Base-by-base conservation (phyloP, 225 moss, liverwort and hornwort genomes). In the Bryum argenteum region DNA sequence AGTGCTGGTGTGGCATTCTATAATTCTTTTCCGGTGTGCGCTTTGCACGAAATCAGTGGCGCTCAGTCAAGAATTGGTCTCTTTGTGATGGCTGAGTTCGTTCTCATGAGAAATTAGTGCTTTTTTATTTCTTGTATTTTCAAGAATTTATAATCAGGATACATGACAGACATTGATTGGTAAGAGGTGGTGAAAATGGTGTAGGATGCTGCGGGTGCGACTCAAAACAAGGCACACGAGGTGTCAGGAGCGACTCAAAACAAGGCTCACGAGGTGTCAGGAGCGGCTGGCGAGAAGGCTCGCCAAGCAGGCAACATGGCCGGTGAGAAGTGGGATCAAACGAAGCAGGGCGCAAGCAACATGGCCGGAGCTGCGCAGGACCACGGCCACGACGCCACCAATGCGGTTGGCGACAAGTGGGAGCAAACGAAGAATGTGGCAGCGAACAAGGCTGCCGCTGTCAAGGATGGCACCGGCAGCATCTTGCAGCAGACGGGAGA, bases 261-360 rank as follows among this genome's bases (percentile, higher is more conserved):
- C 2, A 77, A 69, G 75, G 63, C 68, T 8, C 42, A 82, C 1
- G 78, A 75, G 6, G 5, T 72, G 63, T 57, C 71, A 50, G 72
- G 61, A 26, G 78, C 47, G 17, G 71, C 75, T 10, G 50, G 76
- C 21, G 69, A 65, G 1, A 83, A 83, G 54, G 76, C 72, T 3
- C 69, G 55, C 33, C 72, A 70, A 39, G 76, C 76, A 37, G 58
- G 77, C 41, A 37, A 65, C 16, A 20, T 75, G 3, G 78, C 77
- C 2, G 77, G 75, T 21, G 77, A 80, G 68, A 86, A 86, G 71
- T 80, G 83, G 83, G 80, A 75, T 47, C 53, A 75, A 60, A 65
- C 75, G 20, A 72, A 83, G 71, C 75, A 86, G 20, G 54, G 68
- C 17, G 43, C 77, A 4, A 47, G 50, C 23, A 17, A 78, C 22